Evolutionary conservation across 2,329 filamentous ascomycete genomes (phyloP), one percentile per base, ranked within the genome.

Genomic region (Aspergillus pseudoterreus): DNA sequence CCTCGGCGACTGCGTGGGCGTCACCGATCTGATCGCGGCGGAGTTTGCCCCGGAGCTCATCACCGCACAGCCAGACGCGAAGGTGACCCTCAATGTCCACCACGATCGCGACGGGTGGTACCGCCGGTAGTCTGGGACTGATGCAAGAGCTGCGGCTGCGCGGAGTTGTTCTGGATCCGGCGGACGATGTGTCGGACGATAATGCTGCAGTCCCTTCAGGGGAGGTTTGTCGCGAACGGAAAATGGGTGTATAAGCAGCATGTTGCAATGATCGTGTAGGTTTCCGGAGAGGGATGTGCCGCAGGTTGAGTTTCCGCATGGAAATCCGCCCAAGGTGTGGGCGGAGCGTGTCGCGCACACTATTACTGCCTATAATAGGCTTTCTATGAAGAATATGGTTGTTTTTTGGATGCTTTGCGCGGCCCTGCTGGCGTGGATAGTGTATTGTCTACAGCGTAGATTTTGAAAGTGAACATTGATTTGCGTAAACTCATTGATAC

Each of bases 1-100:
- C 14, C 61, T 72, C 2, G 60, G 64, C 42, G 41, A 62, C 41
- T 63, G 57, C 43, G 58, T 59, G 14, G 68, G 63, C 1, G 59
- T 68, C 9, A 45, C 53, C 22, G 22, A 4, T 62, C 66, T 22
- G 22, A 22, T 22, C 22, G 22, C 22, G 22, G 22, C 22, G 22
- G 22, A 22, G 22, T 22, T 22, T 4, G 22, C 22, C 5, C 22
- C 5, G 22, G 22, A 22, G 22, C 1, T 74, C 73, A 44, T 19
- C 19, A 3, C 19, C 19, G 19, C 19, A 19, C 19, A 19, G 3
- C 71, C 72, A 0, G 57, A 67, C 3, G 57, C 58, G 0, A 62
- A 60, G 19, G 52, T 61, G 10, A 57, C 58, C 36, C 48, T 58
- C 2, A 61, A 61, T 19, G 38, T 48, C 2, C 53, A 58, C 4